Evolutionary conservation across 805 yeast genomes (phyloP), one percentile per base, ranked within the genome.

Genomic region (Metschnikowia gelsemii): DNA sequence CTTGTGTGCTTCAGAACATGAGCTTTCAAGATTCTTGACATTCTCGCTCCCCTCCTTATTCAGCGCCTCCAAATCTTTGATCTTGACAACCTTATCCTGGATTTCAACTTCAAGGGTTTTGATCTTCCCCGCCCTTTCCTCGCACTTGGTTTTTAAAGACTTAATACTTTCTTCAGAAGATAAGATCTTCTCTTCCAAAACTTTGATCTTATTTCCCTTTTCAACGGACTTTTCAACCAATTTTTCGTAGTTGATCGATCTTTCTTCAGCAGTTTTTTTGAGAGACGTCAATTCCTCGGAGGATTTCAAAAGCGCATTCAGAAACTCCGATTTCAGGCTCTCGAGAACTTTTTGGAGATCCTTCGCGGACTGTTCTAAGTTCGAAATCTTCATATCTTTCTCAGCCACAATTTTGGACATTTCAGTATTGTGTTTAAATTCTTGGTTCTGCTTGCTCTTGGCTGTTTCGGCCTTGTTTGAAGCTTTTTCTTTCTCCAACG

Each of bases 341-440:
- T 31, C 41, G 8, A 38, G 21, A 17, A 41, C 32, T 2, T 36
- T 16, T 19, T 38, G 26, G 5, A 41, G 26, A 23, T 35, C 38
- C 16, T 35, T 26, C 9, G 18, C 19, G 2, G 40, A 34, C 25
- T 33, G 24, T 11, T 17, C 24, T 25, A 25, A 37, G 11, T 40
- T 28, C 13, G 41, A 38, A 9, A 35, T 26, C 12, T 38, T 27
- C 24, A 40, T 43, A 43, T 62, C 66, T 38, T 57, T 57, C 16
- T 47, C 51, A 7, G 55, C 57, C 5, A 52, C 45, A 28, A 55
- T 31, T 22, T 40, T 46, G 28, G 63, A 64, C 33, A 62, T 42
- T 28, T 58, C 56, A 24, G 43, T 27, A 40, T 57, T 61, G 43
- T 62, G 51, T 34, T 58, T 57, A 49, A 53, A 55, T 14, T 57